Conservation (phyloP, 2,329 filamentous ascomycete genomes). For the Penicillium digitatum region DNA sequence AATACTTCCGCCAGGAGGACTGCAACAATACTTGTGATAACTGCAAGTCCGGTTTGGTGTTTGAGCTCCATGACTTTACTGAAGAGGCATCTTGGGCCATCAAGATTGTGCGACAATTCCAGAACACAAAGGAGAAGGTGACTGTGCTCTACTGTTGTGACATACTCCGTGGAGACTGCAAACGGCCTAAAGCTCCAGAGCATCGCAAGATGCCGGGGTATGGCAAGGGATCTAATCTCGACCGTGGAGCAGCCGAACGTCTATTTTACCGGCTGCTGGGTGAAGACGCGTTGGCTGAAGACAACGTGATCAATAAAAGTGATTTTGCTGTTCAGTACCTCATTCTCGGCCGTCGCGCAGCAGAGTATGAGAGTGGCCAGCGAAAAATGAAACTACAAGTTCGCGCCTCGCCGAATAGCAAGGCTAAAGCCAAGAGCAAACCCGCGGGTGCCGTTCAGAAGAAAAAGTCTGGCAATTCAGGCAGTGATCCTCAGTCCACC, state of each 20-base stretch:
- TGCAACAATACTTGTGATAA: conserved; percentile 84
- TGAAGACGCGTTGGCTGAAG: conserved; percentile 69
- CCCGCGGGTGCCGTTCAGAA: conserved; percentile 21
- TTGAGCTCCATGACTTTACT: conserved; percentile 73
- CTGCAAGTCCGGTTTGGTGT: conserved; percentile 68
- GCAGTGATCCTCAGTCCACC: conserved; percentile 58
- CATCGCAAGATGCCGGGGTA: conserved; percentile 56
- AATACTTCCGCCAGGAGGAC: conserved; percentile 67
- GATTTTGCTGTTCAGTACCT: conserved; percentile 71
- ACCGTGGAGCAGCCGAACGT: conserved; percentile 73
- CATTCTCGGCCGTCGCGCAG: conserved; percentile 42
- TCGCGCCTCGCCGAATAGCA: conserved; percentile 46
- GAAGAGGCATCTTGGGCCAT: conserved; percentile 68
- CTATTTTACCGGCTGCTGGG: conserved; percentile 73
- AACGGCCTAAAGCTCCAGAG: conserved; percentile 51
- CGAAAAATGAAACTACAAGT: conserved; percentile 52
- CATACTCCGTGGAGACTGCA: conserved; percentile 68
- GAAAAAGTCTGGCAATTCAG: conserved; percentile 37
- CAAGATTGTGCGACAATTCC: conserved; percentile 58
- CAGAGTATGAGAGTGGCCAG: conserved; percentile 46
- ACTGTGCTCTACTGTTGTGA: conserved; percentile 81
- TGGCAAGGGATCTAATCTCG: conserved; percentile 66
- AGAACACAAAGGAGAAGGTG: conserved; percentile 52
- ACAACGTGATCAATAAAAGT: conserved; percentile 60
- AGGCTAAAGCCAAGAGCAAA: conserved; percentile 27